phyloP scores from a whole-genome alignment of 441 rosid genomes.

The Isatis lusitanica region DNA sequence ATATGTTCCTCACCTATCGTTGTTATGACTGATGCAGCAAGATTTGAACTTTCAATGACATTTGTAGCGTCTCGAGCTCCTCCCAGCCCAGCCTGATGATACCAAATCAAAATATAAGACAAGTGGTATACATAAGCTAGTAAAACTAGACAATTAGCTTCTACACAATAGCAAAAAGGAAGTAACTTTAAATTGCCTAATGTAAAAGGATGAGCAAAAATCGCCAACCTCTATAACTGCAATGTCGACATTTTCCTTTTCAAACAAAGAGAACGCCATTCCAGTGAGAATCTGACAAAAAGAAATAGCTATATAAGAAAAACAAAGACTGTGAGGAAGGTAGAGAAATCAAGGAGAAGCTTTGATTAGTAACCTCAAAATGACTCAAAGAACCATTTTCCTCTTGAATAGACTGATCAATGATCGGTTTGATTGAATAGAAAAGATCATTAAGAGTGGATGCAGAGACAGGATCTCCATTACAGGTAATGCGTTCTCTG shows the following conservation, averaged over 20 bases:
- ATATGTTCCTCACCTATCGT: conserved; percentile 81
- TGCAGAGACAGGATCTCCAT: conserved; percentile 60
- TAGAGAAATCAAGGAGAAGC: not conserved
- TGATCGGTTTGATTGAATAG: conserved; percentile 45
- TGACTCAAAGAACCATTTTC: conserved; percentile 75
- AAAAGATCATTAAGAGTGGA: conserved; percentile 53
- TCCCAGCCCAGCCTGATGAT: conserved; percentile 78
- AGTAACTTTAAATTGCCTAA: not conserved
- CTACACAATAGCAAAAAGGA: not conserved
- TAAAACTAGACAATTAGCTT: not conserved
- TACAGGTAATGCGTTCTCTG: conserved; percentile 69
- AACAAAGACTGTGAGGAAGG: not conserved
- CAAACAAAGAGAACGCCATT: conserved; percentile 66
- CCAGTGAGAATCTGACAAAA: conserved; percentile 70
- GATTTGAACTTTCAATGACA: conserved; percentile 55
- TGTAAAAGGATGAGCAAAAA: not conserved
- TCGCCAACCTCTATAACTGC: conserved; percentile 72
- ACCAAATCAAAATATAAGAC: not conserved
- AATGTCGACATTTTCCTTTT: conserved; percentile 63
- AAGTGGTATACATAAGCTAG: not conserved
- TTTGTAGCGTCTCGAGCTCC: conserved; percentile 96
- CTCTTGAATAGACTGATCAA: conserved; percentile 55
- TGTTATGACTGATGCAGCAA: conserved; percentile 75
- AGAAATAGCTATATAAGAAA: not conserved
- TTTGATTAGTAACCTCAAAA: conserved; percentile 60